Conservation (phyloP, 345 rosid genomes). For the Camelina hispida region DNA sequence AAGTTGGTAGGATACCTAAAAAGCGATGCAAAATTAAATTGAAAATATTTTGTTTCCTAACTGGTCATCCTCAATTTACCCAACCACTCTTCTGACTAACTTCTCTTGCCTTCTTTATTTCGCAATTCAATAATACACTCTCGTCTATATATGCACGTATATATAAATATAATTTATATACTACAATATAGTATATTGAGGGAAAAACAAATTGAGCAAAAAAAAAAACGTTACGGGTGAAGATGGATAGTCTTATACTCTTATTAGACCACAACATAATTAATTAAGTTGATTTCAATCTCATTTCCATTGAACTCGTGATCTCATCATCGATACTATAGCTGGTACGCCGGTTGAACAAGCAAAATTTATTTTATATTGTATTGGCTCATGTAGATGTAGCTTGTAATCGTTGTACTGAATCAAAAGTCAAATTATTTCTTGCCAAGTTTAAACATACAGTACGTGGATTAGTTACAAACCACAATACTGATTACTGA, state of each 20-base stretch:
- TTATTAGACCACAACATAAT: neutral
- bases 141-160: too few relatives aligned
- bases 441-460: neutral
- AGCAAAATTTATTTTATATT: neutral
- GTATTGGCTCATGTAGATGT: too few relatives aligned
- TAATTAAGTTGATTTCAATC: neutral
- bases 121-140: slow-evolving; percentile 38
- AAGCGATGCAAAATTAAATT: slow-evolving; percentile 40
- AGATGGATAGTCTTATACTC: too few relatives aligned
- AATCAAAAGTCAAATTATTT: neutral
- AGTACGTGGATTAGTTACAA: neutral
- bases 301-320: neutral
- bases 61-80: slow-evolving; percentile 48
- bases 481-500: slow-evolving; percentile 7
- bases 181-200: neutral
- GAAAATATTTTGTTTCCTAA: slow-evolving; percentile 38
- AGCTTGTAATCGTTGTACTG: slow-evolving; percentile 4
- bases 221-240: neutral
- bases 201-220: neutral
- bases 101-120: slow-evolving; percentile 45
- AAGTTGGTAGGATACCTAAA: slow-evolving; percentile 48
- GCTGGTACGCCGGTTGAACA: neutral
- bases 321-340: neutral
- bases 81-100: slow-evolving; percentile 50
- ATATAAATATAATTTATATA: neutral